These are phyloP conservation scores for Neurospora crassa DNA, from an alignment of 2,329 filamentous ascomycete species.

Conservation along the genomic window DNA sequence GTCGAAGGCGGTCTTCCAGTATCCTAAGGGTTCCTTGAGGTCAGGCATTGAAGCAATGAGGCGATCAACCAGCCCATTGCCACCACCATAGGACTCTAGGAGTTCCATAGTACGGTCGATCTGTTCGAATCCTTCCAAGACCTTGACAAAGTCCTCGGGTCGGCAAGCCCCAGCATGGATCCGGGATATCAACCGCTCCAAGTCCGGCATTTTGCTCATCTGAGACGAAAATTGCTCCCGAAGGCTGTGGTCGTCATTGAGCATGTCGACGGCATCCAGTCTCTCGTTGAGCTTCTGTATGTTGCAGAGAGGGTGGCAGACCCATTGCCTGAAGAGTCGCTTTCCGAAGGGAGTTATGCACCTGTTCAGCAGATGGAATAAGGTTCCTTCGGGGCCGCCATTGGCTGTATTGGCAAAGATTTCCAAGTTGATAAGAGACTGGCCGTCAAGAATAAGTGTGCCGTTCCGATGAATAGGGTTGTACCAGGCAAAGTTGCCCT, in stretches of 20 bases:
- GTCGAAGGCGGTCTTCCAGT: constrained; percentile 91
- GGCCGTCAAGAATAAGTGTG: constrained; percentile 85
- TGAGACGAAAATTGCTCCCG: constrained; percentile 84
- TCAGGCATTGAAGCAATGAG: constrained; percentile 82
- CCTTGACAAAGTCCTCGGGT: constrained; percentile 83
- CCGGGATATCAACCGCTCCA: constrained; percentile 87
- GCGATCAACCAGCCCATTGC: constrained; percentile 73
- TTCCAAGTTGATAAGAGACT: constrained; percentile 96
- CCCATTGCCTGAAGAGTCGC: constrained; percentile 90
- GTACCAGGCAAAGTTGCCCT: constrained; percentile 86
- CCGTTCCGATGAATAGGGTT: constrained; percentile 86
- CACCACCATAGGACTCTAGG: constrained; percentile 62
- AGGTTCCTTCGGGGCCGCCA: constrained; percentile 71
- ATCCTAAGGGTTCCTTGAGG: constrained; percentile 60
- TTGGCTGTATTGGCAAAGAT: constrained; percentile 91
- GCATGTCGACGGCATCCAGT: constrained; percentile 83
- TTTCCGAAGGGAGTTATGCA: constrained; percentile 97
- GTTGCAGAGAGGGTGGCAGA: constrained; percentile 89
- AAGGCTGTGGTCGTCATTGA: constrained; percentile 73
- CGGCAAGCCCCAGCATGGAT: constrained; percentile 89
- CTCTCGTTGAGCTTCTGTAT: constrained; percentile 83
- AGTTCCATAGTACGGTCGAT: constrained; percentile 90
- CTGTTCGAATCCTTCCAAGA: constrained; percentile 93
- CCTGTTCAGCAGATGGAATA: constrained; percentile 84
- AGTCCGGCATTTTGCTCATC: constrained; percentile 82